These are phyloP conservation scores for Penicillium sp. DNA, from an alignment of 2,329 filamentous ascomycete genomes.

Conservation along the genomic window DNA sequence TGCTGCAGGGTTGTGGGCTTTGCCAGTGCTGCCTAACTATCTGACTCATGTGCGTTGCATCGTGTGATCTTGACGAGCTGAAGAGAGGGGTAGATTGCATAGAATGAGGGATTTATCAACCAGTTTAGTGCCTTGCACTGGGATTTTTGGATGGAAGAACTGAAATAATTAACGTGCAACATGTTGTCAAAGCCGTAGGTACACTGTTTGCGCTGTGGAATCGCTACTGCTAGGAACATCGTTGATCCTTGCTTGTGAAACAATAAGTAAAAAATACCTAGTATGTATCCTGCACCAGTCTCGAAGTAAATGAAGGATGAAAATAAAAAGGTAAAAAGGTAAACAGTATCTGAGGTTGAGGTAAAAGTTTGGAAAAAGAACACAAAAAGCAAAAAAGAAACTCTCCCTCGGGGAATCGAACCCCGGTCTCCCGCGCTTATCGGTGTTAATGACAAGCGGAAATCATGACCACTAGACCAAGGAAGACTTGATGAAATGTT, in stretches of 20 bases:
- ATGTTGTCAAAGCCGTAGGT: too few relatives aligned
- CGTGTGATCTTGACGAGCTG: not conserved
- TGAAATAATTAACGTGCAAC: too few relatives aligned
- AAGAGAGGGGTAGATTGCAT: conserved; percentile 31
- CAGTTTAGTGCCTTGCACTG: not conserved
- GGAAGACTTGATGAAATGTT: conserved; percentile 24
- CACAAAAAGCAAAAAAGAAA: conserved; percentile 35
- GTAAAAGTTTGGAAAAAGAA: conserved; percentile 24
- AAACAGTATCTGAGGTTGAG: not conserved
- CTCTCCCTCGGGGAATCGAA: conserved; percentile 43
- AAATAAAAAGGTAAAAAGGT: not conserved
- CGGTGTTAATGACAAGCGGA: conserved; percentile 40
- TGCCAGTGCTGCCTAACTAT: not conserved
- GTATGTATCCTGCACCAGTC: too few relatives aligned
- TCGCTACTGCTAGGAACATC: too few relatives aligned
- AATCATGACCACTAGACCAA: conserved; percentile 47
- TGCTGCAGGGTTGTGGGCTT: not conserved
- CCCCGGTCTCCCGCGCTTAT: conserved; percentile 42
- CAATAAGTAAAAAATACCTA: too few relatives aligned
- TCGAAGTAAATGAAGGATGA: not conserved
- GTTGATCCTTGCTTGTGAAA: too few relatives aligned
- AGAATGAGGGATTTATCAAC: not conserved
- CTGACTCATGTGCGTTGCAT: conserved; percentile 1
- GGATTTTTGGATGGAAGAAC: too few relatives aligned
- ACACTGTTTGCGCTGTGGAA: too few relatives aligned